Conservation (phyloP, 2,329 filamentous ascomycete genomes). For the Colletotrichum euphorbiae region DNA sequence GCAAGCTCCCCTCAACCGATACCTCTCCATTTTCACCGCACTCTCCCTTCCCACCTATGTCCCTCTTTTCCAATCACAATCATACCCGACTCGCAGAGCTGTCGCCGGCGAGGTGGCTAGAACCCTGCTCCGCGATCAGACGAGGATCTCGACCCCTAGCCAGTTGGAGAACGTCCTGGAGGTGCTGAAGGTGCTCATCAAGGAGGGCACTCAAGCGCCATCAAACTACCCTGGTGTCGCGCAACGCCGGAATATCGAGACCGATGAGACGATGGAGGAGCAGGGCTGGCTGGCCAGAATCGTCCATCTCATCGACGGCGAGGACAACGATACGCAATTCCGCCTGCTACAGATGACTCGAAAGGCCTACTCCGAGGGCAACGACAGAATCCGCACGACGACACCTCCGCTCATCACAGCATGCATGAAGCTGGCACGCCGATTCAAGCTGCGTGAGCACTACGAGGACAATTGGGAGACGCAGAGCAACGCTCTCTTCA, state of each 20-base stretch:
- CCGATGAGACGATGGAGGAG: constrained; percentile 97
- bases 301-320: constrained; percentile 84
- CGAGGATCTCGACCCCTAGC: constrained; percentile 78
- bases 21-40: constrained; percentile 95
- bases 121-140: constrained; percentile 85
- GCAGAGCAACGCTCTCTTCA: constrained; percentile 83
- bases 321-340: constrained; percentile 94
- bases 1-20: constrained; percentile 89
- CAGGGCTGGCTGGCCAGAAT: constrained; percentile 96
- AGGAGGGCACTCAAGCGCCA: constrained; percentile 88
- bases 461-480: constrained; percentile 74
- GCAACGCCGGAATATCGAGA: constrained; percentile 82
- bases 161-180: constrained; percentile 91
- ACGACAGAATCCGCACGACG: constrained; percentile 95
- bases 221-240: constrained; percentile 85
- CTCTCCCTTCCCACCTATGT: constrained; percentile 92
- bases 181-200: constrained; percentile 90
- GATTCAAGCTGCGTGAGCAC: constrained; percentile 91
- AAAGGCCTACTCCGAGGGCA: constrained; percentile 90
- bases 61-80: constrained; percentile 88
- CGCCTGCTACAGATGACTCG: constrained; percentile 89
- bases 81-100: constrained; percentile 89
- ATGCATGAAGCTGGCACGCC: constrained; percentile 87
- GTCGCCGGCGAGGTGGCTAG: constrained; percentile 90
- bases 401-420: constrained; percentile 92